Base-by-base conservation (phyloP, 1,284 basidiomycete species). In the Ustilago nuda region DNA sequence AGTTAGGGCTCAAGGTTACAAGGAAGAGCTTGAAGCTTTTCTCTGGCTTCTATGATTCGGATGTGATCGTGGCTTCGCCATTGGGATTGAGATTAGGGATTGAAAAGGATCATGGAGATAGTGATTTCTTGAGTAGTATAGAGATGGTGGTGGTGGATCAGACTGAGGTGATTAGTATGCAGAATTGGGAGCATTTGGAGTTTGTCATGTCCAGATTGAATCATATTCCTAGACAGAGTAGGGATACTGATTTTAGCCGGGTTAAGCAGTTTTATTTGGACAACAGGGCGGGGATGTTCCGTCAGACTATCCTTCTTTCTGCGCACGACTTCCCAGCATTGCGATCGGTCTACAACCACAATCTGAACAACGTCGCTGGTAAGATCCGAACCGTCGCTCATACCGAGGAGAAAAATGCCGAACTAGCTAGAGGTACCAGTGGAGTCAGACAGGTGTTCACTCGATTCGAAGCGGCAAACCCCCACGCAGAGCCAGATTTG, bases 261-360 rank as follows among this genome's bases (percentile, higher is more conserved):
- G 93, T 98, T 81, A 98, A 97, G 87, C 93, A 94, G 3, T 99
- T 95, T 94, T 98, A 96, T 86, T 90, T 99, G 11, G 96, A 99
- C 82, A 92, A 92, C 82, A 90, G 94, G 91, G 95, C 87, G 4
- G 15, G 55, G 4, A 53, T 92, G 84, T 88, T 98, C 4, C 92
- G 96, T 6, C 96, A 99, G 87, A 92, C 94, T 4, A 90, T 98
- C 66, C 86, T 98, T 2, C 85, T 98, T n/a, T 92, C 95, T 0
- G 89, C 93, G 3, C 93, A 93, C 83, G 95, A 98, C 86, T 93
- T 92, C 0, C 93, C 95, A 0, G 95, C 98, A 86, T 92, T 90
- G 12, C 91, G 95, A 6, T 88, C 91, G 0, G 85, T 98, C 11
- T 97, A 91, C 88, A 92, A 92, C 76, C 87, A 87, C 19, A 86